phyloP scores from a whole-genome alignment of 768 basidiomycete genomes.

The Tylopilus plumbeoviolaceoides region DNA sequence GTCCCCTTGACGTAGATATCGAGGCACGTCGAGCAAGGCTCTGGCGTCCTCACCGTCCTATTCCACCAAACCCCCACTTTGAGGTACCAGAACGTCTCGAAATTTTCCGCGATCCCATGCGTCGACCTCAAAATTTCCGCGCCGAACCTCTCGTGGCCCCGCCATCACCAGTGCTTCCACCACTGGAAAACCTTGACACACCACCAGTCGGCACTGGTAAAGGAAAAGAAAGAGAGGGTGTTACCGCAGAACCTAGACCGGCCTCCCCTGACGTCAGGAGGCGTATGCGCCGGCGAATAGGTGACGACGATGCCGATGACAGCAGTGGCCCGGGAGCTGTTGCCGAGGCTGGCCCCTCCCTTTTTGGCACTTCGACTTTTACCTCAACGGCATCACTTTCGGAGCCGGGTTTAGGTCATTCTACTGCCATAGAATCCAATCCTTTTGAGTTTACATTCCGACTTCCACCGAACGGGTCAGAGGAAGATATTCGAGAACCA shows the following conservation, averaged over 20 bases:
- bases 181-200: neutral
- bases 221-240: slow-evolving; percentile 25
- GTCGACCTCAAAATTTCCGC: slow-evolving; percentile 13
- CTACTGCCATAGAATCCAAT: slow-evolving; percentile 9
- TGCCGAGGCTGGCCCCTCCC: slow-evolving; percentile 8
- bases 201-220: slow-evolving; percentile 8
- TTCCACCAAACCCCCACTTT: slow-evolving; percentile 18
- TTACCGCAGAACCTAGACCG: neutral
- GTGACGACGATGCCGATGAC: slow-evolving; percentile 9
- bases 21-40: slow-evolving; percentile 24
- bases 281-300: slow-evolving; percentile 19
- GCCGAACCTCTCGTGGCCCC: slow-evolving; percentile 11
- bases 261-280: slow-evolving; percentile 8
- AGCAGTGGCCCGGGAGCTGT: neutral
- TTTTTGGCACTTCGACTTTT: neutral
- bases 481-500: slow-evolving; percentile 23
- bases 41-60: slow-evolving; percentile 24
- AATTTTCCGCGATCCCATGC: slow-evolving; percentile 13
- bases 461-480: slow-evolving; percentile 2
- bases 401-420: slow-evolving; percentile 1
- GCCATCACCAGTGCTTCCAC: slow-evolving; percentile 1
- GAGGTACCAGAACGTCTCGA: slow-evolving; percentile 17
- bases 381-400: neutral
- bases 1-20: slow-evolving; percentile 12
- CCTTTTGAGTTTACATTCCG: slow-evolving; percentile 28